Conservation (phyloP, 495 filamentous ascomycete species). For the Hypoxylon fragiforme region DNA sequence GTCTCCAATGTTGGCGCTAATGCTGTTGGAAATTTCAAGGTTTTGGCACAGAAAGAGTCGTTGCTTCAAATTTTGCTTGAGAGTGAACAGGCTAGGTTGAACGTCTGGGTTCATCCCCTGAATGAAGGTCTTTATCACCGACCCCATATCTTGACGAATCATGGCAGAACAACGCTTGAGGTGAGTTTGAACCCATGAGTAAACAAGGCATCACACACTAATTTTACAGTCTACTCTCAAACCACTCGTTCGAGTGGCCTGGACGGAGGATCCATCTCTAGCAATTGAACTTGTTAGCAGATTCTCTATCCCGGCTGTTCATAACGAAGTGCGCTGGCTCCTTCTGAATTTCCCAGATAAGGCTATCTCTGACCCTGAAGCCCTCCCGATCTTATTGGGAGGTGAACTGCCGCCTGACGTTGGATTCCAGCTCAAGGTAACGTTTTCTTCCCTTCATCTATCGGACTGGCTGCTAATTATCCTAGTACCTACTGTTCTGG, state of each 20-base stretch:
- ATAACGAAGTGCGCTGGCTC: conserved; percentile 73
- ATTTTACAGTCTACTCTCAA: conserved; percentile 52
- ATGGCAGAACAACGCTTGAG: conserved; percentile 55
- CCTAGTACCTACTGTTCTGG: conserved; percentile 90
- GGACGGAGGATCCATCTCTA: conserved; percentile 78
- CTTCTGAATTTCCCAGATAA: conserved; percentile 82
- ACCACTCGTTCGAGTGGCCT: conserved; percentile 75
- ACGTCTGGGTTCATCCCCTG: conserved; percentile 88
- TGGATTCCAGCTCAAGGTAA: conserved; percentile 79
- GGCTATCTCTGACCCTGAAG: conserved; percentile 75
- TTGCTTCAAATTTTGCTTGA: conserved; percentile 77
- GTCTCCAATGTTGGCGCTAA: conserved; percentile 61
- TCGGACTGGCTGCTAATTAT: conserved; percentile 40
- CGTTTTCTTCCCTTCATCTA: neutral
- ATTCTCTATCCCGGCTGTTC: conserved; percentile 73
- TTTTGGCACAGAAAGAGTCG: conserved; percentile 75
- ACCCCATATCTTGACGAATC: conserved; percentile 20
- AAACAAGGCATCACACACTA: conserved; percentile 11
- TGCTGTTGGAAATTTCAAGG: conserved; percentile 58
- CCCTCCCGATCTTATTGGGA: conserved; percentile 79
- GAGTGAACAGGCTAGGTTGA: conserved; percentile 80
- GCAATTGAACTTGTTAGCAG: conserved; percentile 79
- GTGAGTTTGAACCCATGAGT: conserved; percentile 35
- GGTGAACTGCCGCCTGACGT: conserved; percentile 75
- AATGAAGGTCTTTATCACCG: conserved; percentile 55